Base-by-base conservation (phyloP, 192 early-diverging fungal species). In the Linnemannia hyalina region DNA sequence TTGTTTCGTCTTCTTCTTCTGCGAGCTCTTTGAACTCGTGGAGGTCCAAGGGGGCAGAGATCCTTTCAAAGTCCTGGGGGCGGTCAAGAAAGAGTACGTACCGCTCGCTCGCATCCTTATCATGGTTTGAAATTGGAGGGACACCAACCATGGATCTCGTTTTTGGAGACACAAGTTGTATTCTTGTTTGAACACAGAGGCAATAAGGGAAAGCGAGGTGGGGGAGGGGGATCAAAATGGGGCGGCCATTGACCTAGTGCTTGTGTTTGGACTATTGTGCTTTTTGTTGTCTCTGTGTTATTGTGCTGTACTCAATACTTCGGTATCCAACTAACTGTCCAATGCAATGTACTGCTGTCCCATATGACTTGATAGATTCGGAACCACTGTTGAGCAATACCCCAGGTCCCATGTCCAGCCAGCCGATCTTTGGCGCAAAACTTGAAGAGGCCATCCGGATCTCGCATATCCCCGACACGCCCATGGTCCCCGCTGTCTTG, bases 401-500 rank as follows among this genome's bases (percentile, higher is more conserved):
- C 18, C 18, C 41, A 6, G 70, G 41, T 36, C 44, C 74, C 9
- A 44, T 69, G 71, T 44, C 70, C 6, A 49, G 18, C 4, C 63
- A 69, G 42, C 68, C 78, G n/a, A 80, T 85, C 16, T 85, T 85
- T 77, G 83, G 83, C 20, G 63, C 54, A 6, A 54, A 73, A 65
- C 83, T 85, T 38, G 77, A 81, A 44, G 80, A 81, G 18, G 79
- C 84, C 13, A 73, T 86, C 71, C 69, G 71, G 49, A 11, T 76
- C 26, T 81, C 84, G 22, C 84, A 86, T 36, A 75, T 86, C 72
- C 75, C 79, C 1, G 72, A 73, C 20, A 78, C 84, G 13, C 84
- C 84, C 5, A n/a, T 74, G 60, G 84, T 86, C n/a, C 84, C 84
- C 3, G 84, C 84, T 26, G 84, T 86, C 52, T 54, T 86, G 44